Conservation (phyloP, 768 basidiomycete genomes). For the Pleurotus pulmonarius region DNA sequence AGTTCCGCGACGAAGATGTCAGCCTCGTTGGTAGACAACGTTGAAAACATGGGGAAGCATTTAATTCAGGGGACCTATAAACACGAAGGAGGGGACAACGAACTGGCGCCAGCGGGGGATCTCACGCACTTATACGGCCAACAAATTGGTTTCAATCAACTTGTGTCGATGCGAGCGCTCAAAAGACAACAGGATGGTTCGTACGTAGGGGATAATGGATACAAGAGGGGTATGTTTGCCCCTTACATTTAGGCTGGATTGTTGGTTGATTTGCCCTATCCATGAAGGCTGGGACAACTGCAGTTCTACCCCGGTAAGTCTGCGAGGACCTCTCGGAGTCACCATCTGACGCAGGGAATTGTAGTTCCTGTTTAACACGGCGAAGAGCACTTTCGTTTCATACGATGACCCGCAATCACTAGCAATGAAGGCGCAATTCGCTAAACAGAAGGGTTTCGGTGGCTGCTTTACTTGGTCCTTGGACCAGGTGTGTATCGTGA, state of each 20-base stretch:
- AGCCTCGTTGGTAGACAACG: not conserved
- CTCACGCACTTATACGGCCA: slow-evolving; percentile 46
- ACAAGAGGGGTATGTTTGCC: slow-evolving; percentile 38
- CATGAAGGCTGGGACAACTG: slow-evolving; percentile 60
- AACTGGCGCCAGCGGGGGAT: slow-evolving; percentile 27
- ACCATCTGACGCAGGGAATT: slow-evolving; percentile 4
- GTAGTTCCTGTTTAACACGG: slow-evolving; percentile 39
- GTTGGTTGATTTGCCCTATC: slow-evolving; percentile 10
- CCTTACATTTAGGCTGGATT: not conserved
- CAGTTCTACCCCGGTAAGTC: slow-evolving; percentile 59
- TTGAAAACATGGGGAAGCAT: not conserved
- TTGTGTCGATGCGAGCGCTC: slow-evolving; percentile 39
- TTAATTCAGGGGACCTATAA: slow-evolving; percentile 9
- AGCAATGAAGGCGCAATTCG: slow-evolving; percentile 54
- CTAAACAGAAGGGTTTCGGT: slow-evolving; percentile 43
- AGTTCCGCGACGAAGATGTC: slow-evolving; percentile 27
- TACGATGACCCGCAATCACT: slow-evolving; percentile 56
- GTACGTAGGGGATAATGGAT: slow-evolving; percentile 41
- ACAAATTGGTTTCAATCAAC: slow-evolving; percentile 47
- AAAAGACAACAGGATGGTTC: slow-evolving; percentile 36
- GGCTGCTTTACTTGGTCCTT: slow-evolving; percentile 58
- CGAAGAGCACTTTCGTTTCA: slow-evolving; percentile 51
- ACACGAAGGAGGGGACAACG: slow-evolving; percentile 10
- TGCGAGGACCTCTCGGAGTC: slow-evolving; percentile 18
- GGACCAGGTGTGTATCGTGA: slow-evolving; percentile 39